These are phyloP conservation scores for Lentinula novae-zelandiae DNA, from an alignment of 1,284 basidiomycete genomes.

Conservation along the genomic window DNA sequence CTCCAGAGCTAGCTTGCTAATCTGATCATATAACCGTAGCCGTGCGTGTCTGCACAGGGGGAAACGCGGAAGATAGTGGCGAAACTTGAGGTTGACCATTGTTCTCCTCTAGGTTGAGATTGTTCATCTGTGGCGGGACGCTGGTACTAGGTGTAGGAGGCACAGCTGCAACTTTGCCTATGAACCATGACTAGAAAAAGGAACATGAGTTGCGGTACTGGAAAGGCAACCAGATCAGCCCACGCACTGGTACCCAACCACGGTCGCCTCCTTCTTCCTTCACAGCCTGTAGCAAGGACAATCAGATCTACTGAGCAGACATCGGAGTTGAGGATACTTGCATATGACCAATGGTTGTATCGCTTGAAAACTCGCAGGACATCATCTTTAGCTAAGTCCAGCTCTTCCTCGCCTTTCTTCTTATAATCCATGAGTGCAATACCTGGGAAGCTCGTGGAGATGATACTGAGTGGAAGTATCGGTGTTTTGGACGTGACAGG, in stretches of 20 bases:
- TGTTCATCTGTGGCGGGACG: constrained; percentile 26
- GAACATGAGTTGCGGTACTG: constrained; percentile 10
- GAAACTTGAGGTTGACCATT: constrained; percentile 54
- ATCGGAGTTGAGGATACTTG: constrained; percentile 23
- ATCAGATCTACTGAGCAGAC: constrained; percentile 8
- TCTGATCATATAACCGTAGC: constrained; percentile 6
- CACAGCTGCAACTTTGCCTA: constrained; percentile 62
- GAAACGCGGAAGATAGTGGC: constrained; percentile 74
- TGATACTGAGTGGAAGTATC: constrained; percentile 83
- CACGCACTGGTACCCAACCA: constrained; percentile 83
- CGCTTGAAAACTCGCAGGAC: constrained; percentile 91
- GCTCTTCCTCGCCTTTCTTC: constrained; percentile 86
- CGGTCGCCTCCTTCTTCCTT: constrained; percentile 85
- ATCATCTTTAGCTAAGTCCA: constrained; percentile 85
- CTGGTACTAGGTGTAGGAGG: constrained; percentile 59
- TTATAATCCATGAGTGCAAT: constrained; percentile 94
- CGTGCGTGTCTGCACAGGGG: constrained; percentile 22
- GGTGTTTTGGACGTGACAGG: constrained; percentile 57
- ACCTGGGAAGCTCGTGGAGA: constrained; percentile 92
- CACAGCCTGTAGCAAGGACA: constrained; percentile 56
- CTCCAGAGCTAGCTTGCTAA: too few relatives aligned
- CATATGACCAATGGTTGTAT: constrained; percentile 97
- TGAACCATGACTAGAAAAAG: constrained; percentile 62
- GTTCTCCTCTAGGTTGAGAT: constrained; percentile 31
- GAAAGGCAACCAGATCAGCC: neutral